Evolutionary conservation across 805 yeast species (phyloP), one percentile per base, ranked within the genome.

Genomic region (Suhomyces sp.): DNA sequence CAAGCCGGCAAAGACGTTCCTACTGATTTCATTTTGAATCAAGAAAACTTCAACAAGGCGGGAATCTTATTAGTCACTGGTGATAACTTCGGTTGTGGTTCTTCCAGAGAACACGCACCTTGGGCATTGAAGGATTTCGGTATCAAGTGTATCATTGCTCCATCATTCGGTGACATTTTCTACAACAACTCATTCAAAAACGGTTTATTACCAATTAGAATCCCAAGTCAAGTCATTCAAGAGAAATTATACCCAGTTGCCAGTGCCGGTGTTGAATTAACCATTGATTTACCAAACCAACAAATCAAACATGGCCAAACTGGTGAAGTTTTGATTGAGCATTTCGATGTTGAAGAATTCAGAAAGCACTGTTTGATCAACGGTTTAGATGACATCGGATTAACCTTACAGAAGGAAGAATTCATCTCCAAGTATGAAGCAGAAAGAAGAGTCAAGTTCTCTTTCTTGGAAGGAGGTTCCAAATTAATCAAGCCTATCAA

Each of bases 51-150:
- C 79, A 83, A 86, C 60, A 65, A 80, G 23, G 87, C 98, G 19
- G 85, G 88, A 71, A 86, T 93, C 61, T 77, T 94, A 60, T 87
- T 93, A 61, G 96, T 91, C 55, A 85, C 96, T 44, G 99, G 99
- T 70, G 96, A 90, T 69, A 94, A 94, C 79, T 94, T 94, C 69
- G 99, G 99, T 60, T 94, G 99, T 78, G 99, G 99, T 65, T 92
- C 97, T 41, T 92, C 97, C 1, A 90, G 99, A 82, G 99, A 94
- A 73, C 99, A 94, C 67, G 99, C 99, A 33, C 98, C 99, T 54
- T 94, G 99, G 99, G 98, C 99, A 2, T 81, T 94, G 60, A 92
- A 91, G 65, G 99, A 94, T 74, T 94, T 94, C 66, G 99, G 99
- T 72, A 91, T 94, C 72, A 87, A 88, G 72, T 87, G 93, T 58